Base-by-base conservation (phyloP, 805 yeast genomes). In the Kluyveromyces dobzhanskii region DNA sequence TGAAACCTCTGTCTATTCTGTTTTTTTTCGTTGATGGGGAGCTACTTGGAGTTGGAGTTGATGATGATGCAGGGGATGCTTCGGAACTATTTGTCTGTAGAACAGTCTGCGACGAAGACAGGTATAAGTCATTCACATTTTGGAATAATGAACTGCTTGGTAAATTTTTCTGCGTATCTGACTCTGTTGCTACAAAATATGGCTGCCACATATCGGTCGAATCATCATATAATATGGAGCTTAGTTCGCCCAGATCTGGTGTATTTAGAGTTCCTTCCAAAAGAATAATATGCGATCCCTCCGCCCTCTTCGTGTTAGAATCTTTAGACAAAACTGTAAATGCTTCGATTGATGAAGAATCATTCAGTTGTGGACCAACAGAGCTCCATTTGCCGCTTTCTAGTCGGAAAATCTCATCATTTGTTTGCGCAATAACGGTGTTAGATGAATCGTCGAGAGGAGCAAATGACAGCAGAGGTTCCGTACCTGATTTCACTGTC, bases 1-100 rank as follows among this genome's bases (percentile, higher is more conserved):
- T 78, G 49, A 71, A 79, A 0, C 92, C 88, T 16, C 74, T 58
- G 23, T 57, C 61, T 42, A 58, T 56, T 44, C 59, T 55, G 24
- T 53, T 50, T 24, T 32, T 38, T 41, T 37, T 30, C 6, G 37
- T 16, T 13, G 18, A 32, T 7, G 51, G 6, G 1, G 53, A 37
- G 2, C 58, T 9, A 1, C 49, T 37, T 6, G 57, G 30, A 14
- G 59, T n/a, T 11, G 48, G 32, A 21, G 47, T 18, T 8, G 55
- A 18, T 5, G 52, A 30, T 12, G 59, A 34, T 16, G 47, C 11
- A 31, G 37, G 11, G 10, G 52, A 46, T 14, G 25, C 35, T 19
- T 40, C 46, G 14, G 47, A 18, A 30, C 39, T 36, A 18, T 31
- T 37, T 4, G 18, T 11, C n/a, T 32, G 37, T 19, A 59, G 40